phyloP scores from a whole-genome alignment of 768 basidiomycete genomes.

The Xerocomellus amylosporus region DNA sequence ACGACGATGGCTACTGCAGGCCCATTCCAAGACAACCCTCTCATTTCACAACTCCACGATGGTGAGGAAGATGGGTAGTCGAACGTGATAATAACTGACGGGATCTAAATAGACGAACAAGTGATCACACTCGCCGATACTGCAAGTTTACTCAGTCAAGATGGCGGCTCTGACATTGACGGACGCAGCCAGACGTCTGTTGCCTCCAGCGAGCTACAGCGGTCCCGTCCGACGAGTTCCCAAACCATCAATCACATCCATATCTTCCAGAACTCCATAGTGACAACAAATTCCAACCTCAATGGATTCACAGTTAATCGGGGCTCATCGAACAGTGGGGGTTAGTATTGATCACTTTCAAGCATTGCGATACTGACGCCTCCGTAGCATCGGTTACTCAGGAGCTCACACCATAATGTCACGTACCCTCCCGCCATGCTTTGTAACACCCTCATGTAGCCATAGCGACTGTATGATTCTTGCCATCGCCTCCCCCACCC shows the following conservation, averaged over 20 bases:
- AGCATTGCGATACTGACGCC: neutral
- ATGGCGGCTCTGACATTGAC: neutral
- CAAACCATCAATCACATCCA: neutral
- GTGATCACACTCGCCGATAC: neutral
- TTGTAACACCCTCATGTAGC: neutral
- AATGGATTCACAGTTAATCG: neutral
- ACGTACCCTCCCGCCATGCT: neutral
- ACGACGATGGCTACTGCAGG: neutral
- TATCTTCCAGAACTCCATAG: constrained; percentile 1
- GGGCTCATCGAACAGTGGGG: neutral
- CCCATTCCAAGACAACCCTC: constrained; percentile 6
- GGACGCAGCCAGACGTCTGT: neutral
- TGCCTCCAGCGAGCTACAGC: neutral
- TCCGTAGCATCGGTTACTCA: neutral
- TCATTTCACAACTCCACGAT: neutral
- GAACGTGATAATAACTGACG: neutral
- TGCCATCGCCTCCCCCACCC: neutral
- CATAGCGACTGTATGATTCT: neutral
- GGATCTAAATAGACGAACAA: neutral
- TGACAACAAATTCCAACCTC: constrained; percentile 3
- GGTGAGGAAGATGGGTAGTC: neutral
- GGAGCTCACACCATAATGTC: neutral
- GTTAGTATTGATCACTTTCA: neutral
- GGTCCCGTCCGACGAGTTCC: neutral
- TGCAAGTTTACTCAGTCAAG: neutral